These are phyloP conservation scores for Fusarium fujikuroi DNA, from an alignment of 2,329 filamentous ascomycete genomes.

Conservation along the genomic window DNA sequence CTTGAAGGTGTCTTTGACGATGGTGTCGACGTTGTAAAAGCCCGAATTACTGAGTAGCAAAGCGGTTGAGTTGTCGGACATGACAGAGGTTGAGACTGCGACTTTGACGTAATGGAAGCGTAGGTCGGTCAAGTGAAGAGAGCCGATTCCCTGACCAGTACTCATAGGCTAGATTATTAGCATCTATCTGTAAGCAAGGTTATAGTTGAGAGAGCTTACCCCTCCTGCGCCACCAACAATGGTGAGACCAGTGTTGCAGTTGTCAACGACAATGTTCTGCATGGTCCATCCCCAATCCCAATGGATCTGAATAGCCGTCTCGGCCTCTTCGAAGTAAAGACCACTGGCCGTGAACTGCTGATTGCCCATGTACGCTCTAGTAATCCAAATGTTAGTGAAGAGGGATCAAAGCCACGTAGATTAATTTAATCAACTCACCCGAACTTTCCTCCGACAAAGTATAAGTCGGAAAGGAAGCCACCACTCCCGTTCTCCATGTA, in stretches of 20 bases:
- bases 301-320: constrained; percentile 73
- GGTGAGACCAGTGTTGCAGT: constrained; percentile 70
- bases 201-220: fast-evolving
- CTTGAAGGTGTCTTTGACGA: constrained; percentile 4
- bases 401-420: not conserved
- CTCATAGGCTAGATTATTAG: not conserved
- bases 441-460: constrained; percentile 66
- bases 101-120: not conserved
- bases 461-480: constrained; percentile 66
- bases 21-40: constrained; percentile 10
- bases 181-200: fast-evolving
- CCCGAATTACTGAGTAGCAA: not conserved
- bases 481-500: constrained; percentile 51
- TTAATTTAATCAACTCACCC: constrained; percentile 37
- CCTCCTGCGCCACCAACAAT: constrained; percentile 28
- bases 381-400: fast-evolving
- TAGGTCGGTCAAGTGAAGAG: constrained; percentile 22
- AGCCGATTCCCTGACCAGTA: constrained; percentile 31
- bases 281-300: constrained; percentile 84
- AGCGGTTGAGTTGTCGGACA: not conserved
- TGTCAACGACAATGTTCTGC: constrained; percentile 70
- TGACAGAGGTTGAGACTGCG: not conserved
- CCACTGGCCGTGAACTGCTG: constrained; percentile 78
- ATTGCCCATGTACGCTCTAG: constrained; percentile 56
- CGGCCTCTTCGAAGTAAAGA: constrained; percentile 70